Conservation (phyloP, 352 stramenopile genomes). For the Thalassiosira mediterranea region DNA sequence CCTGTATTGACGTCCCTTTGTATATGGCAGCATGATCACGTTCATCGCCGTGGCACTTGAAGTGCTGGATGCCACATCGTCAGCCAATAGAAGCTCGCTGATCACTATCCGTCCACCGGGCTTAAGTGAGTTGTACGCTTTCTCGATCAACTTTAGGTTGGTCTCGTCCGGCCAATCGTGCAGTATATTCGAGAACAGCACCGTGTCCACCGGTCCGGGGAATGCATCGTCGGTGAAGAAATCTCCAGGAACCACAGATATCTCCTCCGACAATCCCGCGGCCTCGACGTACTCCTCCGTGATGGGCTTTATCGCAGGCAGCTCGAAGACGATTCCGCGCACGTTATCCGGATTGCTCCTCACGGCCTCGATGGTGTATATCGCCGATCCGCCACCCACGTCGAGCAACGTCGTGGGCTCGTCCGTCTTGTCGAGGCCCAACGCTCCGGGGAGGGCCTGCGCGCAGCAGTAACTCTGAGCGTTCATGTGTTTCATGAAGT, state of each 20-base stretch:
- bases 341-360: conserved; percentile 30
- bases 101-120: conserved; percentile 35
- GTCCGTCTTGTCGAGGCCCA: conserved; percentile 14
- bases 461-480: conserved; percentile 40
- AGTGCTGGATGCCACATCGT: conserved; percentile 28
- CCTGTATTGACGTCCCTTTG: conserved; percentile 31
- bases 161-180: conserved; percentile 31
- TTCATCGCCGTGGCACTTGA: conserved; percentile 21
- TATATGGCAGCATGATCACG: conserved; percentile 37
- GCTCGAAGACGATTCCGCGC: conserved; percentile 28
- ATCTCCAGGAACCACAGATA: conserved; percentile 9
- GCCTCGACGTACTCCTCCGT: conserved; percentile 29
- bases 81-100: conserved; percentile 22
- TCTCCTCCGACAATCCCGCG: conserved; percentile 21
- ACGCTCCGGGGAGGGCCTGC: conserved; percentile 8
- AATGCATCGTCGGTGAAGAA: conserved; percentile 37
- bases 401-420: conserved; percentile 21
- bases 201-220: conserved; percentile 18
- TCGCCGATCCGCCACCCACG: conserved; percentile 27
- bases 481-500: conserved; percentile 42
- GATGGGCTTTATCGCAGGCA: conserved; percentile 28
- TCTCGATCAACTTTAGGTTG: conserved; percentile 26
- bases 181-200: conserved; percentile 33
- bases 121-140: conserved; percentile 23
- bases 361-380: conserved; percentile 25